Evolutionary conservation across 208 protist genomes (phyloP).

Genomic region (Leishmania martiniquensis): DNA sequence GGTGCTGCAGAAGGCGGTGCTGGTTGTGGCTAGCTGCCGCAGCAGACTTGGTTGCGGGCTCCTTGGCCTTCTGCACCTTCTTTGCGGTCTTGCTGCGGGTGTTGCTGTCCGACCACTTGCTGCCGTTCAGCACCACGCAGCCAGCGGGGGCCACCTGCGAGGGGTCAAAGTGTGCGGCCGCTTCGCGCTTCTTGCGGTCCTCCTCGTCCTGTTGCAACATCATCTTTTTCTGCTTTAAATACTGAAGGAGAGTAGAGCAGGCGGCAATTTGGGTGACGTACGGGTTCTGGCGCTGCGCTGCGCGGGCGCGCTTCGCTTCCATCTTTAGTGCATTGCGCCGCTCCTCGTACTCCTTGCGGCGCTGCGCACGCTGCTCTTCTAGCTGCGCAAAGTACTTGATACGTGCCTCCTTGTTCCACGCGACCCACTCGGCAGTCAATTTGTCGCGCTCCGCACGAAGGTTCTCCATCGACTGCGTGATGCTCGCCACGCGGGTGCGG

Average conservation of each 20-base stretch:
- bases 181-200: constrained; percentile 44
- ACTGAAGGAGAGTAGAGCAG: constrained; percentile 62
- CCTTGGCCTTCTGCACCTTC: constrained; percentile 35
- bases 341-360: constrained; percentile 51
- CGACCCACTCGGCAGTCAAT: constrained; percentile 51
- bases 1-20: constrained; percentile 54
- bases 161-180: constrained; percentile 73
- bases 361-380: constrained; percentile 61
- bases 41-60: constrained; percentile 8
- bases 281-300: constrained; percentile 61
- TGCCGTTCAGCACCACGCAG: constrained; percentile 69
- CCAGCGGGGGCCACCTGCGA: constrained; percentile 52
- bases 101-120: constrained; percentile 49
- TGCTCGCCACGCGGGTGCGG: constrained; percentile 31
- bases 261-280: constrained; percentile 62
- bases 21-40: constrained; percentile 12
- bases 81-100: constrained; percentile 34
- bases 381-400: constrained; percentile 63
- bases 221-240: constrained; percentile 66
- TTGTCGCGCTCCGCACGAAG: constrained; percentile 48
- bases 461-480: constrained; percentile 62
- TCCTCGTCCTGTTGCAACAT: constrained; percentile 70
- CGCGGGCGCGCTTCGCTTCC: constrained; percentile 54
- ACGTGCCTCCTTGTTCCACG: constrained; percentile 65
- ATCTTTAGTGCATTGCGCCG: constrained; percentile 59